A percentile compares a stretch with the other conserved stretches of the same genome.
phyloP scores from a whole-genome alignment of 768 basidiomycete genomes.

The Serendipita sp. region DNA sequence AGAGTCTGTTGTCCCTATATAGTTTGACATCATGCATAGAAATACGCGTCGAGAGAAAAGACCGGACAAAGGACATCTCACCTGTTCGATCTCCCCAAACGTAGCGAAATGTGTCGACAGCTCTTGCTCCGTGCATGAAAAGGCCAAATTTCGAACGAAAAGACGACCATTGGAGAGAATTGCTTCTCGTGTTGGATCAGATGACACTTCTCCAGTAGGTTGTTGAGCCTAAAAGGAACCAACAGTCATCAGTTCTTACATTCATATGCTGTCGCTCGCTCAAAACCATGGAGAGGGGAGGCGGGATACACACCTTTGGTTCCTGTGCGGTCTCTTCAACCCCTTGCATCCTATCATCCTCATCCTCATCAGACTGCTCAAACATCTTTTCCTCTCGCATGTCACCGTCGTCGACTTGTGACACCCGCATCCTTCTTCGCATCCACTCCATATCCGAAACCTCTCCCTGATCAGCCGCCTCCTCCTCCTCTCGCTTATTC shows the following conservation, averaged over 20 bases:
- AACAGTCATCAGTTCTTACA: not conserved
- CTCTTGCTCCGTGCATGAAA: conserved; percentile 60
- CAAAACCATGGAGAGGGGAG: not conserved
- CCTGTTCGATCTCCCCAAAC: conserved; percentile 65
- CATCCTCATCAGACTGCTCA: conserved; percentile 45
- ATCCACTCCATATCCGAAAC: conserved; percentile 66
- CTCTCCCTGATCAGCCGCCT: conserved; percentile 19
- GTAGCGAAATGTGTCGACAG: conserved; percentile 43
- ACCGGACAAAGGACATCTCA: conserved; percentile 21
- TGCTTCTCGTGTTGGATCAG: conserved; percentile 24
- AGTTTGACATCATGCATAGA: conserved; percentile 8
- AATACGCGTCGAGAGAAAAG: not conserved
- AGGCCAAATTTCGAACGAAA: conserved; percentile 91
- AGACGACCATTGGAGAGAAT: conserved; percentile 63
- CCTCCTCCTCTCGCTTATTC: conserved; percentile 9
- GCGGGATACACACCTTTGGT: conserved; percentile 6
- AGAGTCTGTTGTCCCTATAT: conserved; percentile 52
- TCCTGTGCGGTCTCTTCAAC: conserved; percentile 8
- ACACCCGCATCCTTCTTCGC: conserved; percentile 35
- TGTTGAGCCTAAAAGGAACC: not conserved
- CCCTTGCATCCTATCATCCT: conserved; percentile 13
- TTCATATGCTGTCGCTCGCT: not conserved
- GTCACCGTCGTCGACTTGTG: conserved; percentile 14
- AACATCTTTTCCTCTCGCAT: conserved; percentile 29
- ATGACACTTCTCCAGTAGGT: not conserved